A percentile compares a stretch with the other conserved stretches of the same genome.
Evolutionary conservation across 257 asterid genomes (phyloP).

Genomic region (Coffea canephora): DNA sequence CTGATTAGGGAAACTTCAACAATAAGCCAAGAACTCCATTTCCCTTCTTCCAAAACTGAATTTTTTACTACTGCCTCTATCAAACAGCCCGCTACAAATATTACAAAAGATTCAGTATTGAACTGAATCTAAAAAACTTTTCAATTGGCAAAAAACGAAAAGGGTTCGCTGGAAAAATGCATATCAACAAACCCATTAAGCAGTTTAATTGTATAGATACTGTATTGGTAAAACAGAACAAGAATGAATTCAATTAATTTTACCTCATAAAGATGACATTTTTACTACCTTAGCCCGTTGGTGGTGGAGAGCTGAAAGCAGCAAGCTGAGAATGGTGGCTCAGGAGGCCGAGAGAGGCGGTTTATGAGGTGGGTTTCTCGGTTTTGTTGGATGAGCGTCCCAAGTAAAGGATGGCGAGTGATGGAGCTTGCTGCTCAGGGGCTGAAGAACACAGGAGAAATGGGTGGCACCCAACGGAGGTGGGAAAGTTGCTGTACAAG

Average conservation of each 20-base stretch:
- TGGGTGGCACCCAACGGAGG: not conserved
- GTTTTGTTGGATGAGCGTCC: constrained; percentile 1
- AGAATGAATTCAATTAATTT: not conserved
- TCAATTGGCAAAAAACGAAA: not conserved
- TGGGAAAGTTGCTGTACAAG: not conserved
- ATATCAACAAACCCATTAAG: not conserved
- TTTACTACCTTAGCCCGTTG: not conserved
- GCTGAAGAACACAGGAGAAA: not conserved
- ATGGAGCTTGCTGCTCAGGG: not conserved
- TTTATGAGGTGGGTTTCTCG: not conserved
- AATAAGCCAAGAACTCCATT: not conserved
- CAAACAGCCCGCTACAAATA: not conserved
- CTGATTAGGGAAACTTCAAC: not conserved
- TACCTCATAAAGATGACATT: not conserved
- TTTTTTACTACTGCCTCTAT: not conserved
- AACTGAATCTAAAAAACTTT: not conserved
- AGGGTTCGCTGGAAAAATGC: not conserved
- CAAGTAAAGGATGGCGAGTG: not conserved
- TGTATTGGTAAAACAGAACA: not conserved
- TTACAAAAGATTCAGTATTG: not conserved
- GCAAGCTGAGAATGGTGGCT: constrained; percentile 1
- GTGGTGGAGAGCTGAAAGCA: not conserved
- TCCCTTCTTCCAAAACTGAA: constrained; percentile 4
- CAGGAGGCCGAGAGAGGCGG: not conserved
- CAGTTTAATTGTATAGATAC: not conserved